Evolutionary conservation across 306 rosid genomes (phyloP), one percentile per base, ranked within the genome.

Genomic region (Neltuma alba): DNA sequence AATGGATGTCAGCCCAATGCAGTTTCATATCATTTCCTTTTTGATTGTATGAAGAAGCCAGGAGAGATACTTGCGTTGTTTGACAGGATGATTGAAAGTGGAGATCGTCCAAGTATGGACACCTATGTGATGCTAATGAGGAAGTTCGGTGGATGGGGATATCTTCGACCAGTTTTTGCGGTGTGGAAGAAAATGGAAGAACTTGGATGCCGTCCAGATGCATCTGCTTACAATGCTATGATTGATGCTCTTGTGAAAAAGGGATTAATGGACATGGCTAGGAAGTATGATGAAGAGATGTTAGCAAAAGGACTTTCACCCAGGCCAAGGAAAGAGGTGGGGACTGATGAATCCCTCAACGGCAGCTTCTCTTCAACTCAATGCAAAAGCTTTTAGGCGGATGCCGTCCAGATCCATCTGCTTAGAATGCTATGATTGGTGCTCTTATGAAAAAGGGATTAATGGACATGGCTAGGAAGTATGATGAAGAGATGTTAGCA

Each of bases 111-210:
- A 0, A 76, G 83, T n/a, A 82, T 83, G 89, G 96, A 90, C 70
- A 92, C 99, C 0, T 91, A 82, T 55, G 96, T 95, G 81, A 89
- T 95, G 98, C 90, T 95, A 54, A 83, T 95, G 83, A 87, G 89
- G 89, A 91, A 90, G 82, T 92, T 95, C 82, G 92, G 92, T 61
- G 87, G 91, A 72, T 92, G 98, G 99, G 99, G 97, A 20, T 95
- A 91, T 84, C 93, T 92, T 23, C 81, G 98, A 63, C 92, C 92
- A 11, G 91, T 91, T 76, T 89, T 91, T 79, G 28, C 87, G 4
- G 89, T 91, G 62, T 95, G 99, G 98, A 81, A 90, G 72, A 91
- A 76, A 85, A 91, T 92, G 98, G 79, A 88, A 69, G 82, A 86
- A 57, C 86, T 91, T 42, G 97, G 96, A 9, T 92, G 93, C 69